Base-by-base conservation (phyloP, 495 filamentous ascomycete genomes). In the Neurospora hispaniola region DNA sequence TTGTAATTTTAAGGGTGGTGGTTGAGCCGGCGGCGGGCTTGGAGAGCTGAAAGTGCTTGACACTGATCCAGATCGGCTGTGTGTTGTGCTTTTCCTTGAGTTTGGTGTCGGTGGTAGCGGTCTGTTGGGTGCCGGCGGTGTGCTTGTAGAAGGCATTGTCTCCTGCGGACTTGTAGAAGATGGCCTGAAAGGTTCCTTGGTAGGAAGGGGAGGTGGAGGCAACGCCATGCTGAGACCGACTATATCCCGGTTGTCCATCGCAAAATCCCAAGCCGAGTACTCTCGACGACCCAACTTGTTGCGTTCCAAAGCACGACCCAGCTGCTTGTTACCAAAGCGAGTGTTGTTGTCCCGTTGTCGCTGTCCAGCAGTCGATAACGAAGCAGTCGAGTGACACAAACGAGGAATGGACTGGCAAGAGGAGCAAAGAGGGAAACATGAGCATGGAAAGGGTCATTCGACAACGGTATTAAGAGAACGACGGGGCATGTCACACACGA, bases 301-400 rank as follows among this genome's bases (percentile, higher is more conserved):
- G 8, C 75, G 39, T 54, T 66, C 44, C 39, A 66, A 59, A 70
- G 78, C 74, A 68, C 70, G 71, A 68, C 72, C 78, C 68, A 72
- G 74, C 31, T 70, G 70, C 44, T 48, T 38, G 59, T 46, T 39
- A 44, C 42, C 41, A 54, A 70, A 77, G 75, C 46, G 73, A 76
- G 69, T 54, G 74, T 71, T 20, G 46, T 35, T 71, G 70, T 76
- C 74, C 69, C 48, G 74, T 80, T 76, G 75, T 76, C 74, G 76
- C 78, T 79, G 80, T 72, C 77, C 79, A 76, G 78, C 78, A 81
- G 79, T 74, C 75, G 69, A 74, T 71, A 74, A 69, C 42, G 44
- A 41, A 27, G 38, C 20, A 40, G 31, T 48, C 69, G 23, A 59
- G 35, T 27, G 16, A 41, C 16, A 68, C 18, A 69, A 62, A 69